Evolutionary conservation across 2,329 filamentous ascomycete genomes (phyloP).

Genomic region (Polychaeton citri): DNA sequence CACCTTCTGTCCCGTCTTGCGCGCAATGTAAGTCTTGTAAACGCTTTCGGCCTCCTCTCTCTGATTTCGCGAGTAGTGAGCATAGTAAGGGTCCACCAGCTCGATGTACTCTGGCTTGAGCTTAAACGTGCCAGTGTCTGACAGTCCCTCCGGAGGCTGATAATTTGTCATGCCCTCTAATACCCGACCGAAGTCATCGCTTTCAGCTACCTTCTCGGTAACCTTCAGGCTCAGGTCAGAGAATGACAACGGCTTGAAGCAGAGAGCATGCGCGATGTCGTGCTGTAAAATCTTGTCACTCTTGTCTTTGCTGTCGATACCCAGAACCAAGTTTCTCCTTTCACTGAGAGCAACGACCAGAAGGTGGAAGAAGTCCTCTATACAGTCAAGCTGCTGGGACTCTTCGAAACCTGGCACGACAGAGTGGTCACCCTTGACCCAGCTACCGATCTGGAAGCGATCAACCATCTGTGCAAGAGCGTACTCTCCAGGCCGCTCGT

Average conservation of each 20-base stretch:
- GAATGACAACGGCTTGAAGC: slow-evolving; percentile 91
- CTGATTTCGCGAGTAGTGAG: slow-evolving; percentile 94
- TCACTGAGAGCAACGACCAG: slow-evolving; percentile 86
- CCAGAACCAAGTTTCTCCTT: slow-evolving; percentile 62
- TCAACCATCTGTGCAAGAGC: slow-evolving; percentile 85
- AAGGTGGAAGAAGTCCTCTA: slow-evolving; percentile 91
- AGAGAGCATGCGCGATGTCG: slow-evolving; percentile 85
- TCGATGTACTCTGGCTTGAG: slow-evolving; percentile 75
- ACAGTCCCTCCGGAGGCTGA: slow-evolving; percentile 78
- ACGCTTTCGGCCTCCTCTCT: slow-evolving; percentile 86
- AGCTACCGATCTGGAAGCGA: slow-evolving; percentile 75
- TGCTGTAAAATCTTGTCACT: slow-evolving; percentile 58
- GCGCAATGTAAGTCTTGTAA: slow-evolving; percentile 76
- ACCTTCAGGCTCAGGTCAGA: slow-evolving; percentile 79
- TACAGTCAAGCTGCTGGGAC: slow-evolving; percentile 74
- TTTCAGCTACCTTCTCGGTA: slow-evolving; percentile 78
- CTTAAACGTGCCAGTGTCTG: slow-evolving; percentile 88
- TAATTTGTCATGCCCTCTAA: slow-evolving; percentile 81
- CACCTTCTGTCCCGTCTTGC: slow-evolving; percentile 66
- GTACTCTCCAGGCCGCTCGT: slow-evolving; percentile 34
- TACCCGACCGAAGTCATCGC: slow-evolving; percentile 74
- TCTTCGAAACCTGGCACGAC: slow-evolving; percentile 69
- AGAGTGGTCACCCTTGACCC: slow-evolving; percentile 74
- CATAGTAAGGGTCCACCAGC: slow-evolving; percentile 86
- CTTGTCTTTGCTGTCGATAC: slow-evolving; percentile 13